phyloP scores from a whole-genome alignment of 306 rosid genomes.

The Vachellia pachyceras region DNA sequence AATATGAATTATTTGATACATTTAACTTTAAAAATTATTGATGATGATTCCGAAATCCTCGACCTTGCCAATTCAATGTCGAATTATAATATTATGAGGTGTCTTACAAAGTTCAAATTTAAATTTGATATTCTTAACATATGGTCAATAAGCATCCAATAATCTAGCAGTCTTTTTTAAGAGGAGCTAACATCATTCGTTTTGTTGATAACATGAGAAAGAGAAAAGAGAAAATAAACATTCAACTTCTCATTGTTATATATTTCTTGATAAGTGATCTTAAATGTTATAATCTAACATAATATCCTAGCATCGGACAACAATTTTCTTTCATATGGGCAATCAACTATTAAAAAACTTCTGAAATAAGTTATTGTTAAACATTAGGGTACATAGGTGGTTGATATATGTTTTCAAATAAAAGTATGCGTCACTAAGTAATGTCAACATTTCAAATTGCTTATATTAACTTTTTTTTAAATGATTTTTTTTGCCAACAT shows the following conservation, averaged over 20 bases:
- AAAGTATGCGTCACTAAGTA: neutral
- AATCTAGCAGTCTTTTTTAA: neutral
- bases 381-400: neutral
- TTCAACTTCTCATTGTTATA: neutral
- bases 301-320: no score
- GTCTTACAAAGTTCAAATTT: neutral
- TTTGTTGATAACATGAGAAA: neutral
- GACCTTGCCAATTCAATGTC: conserved; percentile 7
- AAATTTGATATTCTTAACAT: neutral
- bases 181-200: neutral
- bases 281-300: no score
- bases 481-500: no score
- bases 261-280: neutral
- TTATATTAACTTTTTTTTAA: no score
- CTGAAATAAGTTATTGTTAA: neutral
- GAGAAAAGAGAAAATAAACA: neutral
- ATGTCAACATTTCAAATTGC: neutral
- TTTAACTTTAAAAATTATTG: conserved; percentile 22
- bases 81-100: neutral
- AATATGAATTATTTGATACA: neutral
- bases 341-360: no score
- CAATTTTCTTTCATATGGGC: neutral
- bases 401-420: neutral
- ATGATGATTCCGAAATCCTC: neutral
- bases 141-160: neutral